Percentiles rank a stretch among this genome's conserved stretches.
Conservation (phyloP, 805 yeast species). For the Candida xiaguanensis region DNA sequence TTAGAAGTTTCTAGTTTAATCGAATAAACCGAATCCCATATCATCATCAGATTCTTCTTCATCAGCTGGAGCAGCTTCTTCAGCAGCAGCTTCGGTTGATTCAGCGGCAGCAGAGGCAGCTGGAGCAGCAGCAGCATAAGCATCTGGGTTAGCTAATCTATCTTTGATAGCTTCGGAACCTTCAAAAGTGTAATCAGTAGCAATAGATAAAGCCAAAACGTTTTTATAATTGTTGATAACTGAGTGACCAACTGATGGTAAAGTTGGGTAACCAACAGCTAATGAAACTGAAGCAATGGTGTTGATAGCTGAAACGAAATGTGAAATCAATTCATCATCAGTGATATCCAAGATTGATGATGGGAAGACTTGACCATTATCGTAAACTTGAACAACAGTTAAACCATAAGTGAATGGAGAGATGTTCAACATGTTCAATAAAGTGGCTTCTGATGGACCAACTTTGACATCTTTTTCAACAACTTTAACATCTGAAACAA, state of each 20-base stretch:
- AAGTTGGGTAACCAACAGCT: slow-evolving; percentile 99
- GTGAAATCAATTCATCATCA: slow-evolving; percentile 90
- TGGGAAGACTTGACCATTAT: slow-evolving; percentile 98
- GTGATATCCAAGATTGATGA: slow-evolving; percentile 95
- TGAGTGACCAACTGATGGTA: slow-evolving; percentile 99
- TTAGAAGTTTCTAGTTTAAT: slow-evolving; percentile 47
- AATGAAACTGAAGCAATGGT: slow-evolving; percentile 94
- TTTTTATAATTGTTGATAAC: slow-evolving; percentile 99
- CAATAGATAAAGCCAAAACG: slow-evolving; percentile 95
- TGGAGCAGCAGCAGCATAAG: slow-evolving; percentile 99
- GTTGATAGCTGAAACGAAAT: slow-evolving; percentile 89
- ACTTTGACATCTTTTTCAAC: slow-evolving; percentile 82
- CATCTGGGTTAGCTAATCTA: slow-evolving; percentile 99
- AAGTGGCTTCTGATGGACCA: slow-evolving; percentile 98
- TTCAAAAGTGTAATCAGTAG: slow-evolving; percentile 98
- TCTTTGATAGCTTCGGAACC: slow-evolving; percentile 99
- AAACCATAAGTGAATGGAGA: slow-evolving; percentile 99
- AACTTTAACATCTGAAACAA: slow-evolving; percentile 94
- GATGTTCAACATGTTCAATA: slow-evolving; percentile 98
- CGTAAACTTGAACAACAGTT: slow-evolving; percentile 95
- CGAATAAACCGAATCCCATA: slow-evolving; percentile 99
- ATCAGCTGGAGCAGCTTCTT: slow-evolving; percentile 68
- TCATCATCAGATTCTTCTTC: slow-evolving; percentile 79
- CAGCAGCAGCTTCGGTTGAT: slow-evolving; percentile 70
- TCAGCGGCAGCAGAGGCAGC: slow-evolving; percentile 61